Base-by-base conservation (phyloP, 1,284 basidiomycete species). In the Bjerkandera adusta region DNA sequence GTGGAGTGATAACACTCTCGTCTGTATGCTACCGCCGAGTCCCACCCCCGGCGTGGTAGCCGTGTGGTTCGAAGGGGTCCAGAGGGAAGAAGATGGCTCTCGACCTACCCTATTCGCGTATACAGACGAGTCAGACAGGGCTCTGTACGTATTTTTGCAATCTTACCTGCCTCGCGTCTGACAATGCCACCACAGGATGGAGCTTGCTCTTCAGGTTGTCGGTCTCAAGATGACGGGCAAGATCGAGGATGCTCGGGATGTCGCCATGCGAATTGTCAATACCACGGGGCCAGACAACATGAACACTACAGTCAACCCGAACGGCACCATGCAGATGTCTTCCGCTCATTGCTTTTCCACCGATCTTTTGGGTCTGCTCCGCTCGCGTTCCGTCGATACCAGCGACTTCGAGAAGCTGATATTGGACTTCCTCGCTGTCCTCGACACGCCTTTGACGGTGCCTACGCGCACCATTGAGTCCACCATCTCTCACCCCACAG, bases 181-280 rank as follows among this genome's bases (percentile, higher is more conserved):
- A 51, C n/a, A 18, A 4, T 26, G 13, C 36, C 48, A 49, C 55
- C 37, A 18, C 57, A 92, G 89, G 52, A 95, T 97, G 92, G 94
- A 97, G 64, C 78, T 97, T 46, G 94, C 94, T 39, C 72, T 97
- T 5, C 92, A 96, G 62, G 92, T 97, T 7, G 92, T 97, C 21
- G 94, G 94, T 1, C 70, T 97, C 53, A 94, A 96, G 72, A 95
- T 97, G 91, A 97, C 92, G 0, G 94, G 94, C 30, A 90, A 92
- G 61, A 85, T 96, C 44, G 91, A 96, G 58, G 90, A 94, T 48
- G 91, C 93, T 3, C 86, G 90, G 65, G 90, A 93, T 54, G 88
- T 96, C 34, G 94, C 94, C 16, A 83, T 89, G 79, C 79, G 87
- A 36, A 91, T 90, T 53, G 85, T 91, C 33, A 81, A 83, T 29